Evolutionary conservation across 352 stramenopile species (phyloP).

Genomic region (Globisporangium irregulare): DNA sequence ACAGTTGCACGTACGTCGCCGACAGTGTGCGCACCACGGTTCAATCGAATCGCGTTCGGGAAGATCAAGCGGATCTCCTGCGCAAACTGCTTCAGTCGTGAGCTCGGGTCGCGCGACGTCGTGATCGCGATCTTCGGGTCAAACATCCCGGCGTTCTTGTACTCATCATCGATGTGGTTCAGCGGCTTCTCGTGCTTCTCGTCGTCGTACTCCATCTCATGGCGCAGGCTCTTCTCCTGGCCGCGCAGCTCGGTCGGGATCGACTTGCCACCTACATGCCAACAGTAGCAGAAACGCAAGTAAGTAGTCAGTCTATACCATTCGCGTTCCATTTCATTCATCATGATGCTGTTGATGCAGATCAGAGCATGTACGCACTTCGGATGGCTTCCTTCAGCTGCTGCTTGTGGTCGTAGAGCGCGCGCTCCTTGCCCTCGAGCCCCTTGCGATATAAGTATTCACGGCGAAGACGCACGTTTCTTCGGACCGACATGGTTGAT

Average conservation of each 20-base stretch:
- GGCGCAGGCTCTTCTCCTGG: constrained; percentile 90
- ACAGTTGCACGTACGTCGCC: constrained; percentile 51
- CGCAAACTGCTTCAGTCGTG: constrained; percentile 99
- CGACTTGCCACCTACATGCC: constrained; percentile 82
- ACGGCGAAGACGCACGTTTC: constrained; percentile 96
- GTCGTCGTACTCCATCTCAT: constrained; percentile 92
- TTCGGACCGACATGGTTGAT: constrained; percentile 77
- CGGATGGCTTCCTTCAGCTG: constrained; percentile 93
- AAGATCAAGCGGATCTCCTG: constrained; percentile 99
- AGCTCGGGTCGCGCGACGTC: constrained; percentile 96
- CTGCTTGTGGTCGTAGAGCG: constrained; percentile 97
- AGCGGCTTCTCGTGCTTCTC: constrained; percentile 84
- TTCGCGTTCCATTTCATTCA: background rate
- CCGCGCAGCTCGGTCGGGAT: constrained; percentile 97
- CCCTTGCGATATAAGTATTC: constrained; percentile 99
- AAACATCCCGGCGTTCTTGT: constrained; percentile 96
- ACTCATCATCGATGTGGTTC: constrained; percentile 98
- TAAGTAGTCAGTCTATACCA: background rate
- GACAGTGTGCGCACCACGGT: constrained; percentile 95
- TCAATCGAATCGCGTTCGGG: constrained; percentile 97
- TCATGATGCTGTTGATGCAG: background rate
- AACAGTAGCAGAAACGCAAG: background rate
- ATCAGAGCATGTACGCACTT: constrained; percentile 25
- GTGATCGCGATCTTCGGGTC: constrained; percentile 98
- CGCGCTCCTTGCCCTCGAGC: constrained; percentile 94